A percentile compares a stretch with the other conserved stretches of the same genome.
phyloP scores from a whole-genome alignment of 352 stramenopile species.

The Globisporangium rhizosaccharum region DNA sequence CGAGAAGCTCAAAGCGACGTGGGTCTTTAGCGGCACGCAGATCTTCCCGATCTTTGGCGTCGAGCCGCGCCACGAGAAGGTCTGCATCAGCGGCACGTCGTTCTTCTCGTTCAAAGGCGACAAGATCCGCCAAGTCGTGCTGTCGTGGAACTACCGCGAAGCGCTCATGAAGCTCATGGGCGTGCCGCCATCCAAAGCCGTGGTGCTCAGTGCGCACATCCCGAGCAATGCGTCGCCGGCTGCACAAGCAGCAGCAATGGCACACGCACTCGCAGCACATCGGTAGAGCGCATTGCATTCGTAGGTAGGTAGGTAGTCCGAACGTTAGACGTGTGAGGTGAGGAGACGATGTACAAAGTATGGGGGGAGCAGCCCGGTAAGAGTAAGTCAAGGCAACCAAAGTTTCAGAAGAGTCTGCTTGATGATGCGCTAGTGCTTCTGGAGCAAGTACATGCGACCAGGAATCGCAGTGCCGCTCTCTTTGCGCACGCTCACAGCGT shows the following conservation, averaged over 20 bases:
- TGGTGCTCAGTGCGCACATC: constrained; percentile 18
- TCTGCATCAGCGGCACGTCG: constrained; percentile 69
- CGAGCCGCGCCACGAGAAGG: constrained; percentile 66
- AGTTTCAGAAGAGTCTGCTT: no score
- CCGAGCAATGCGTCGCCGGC: neutral
- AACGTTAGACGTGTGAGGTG: no score
- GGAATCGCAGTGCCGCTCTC: constrained; percentile 69
- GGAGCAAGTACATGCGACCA: constrained; percentile 57
- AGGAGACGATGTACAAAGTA: no score
- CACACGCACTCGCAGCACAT: no score
- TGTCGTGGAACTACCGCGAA: constrained; percentile 74
- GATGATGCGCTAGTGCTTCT: constrained; percentile 2
- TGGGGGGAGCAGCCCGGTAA: no score
- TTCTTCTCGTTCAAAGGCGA: constrained; percentile 79
- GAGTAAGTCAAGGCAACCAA: no score
- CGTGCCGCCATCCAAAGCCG: constrained; percentile 22
- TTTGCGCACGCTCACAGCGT: constrained; percentile 58
- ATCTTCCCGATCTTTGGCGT: constrained; percentile 72
- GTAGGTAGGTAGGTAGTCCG: no score
- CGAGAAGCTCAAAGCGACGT: constrained; percentile 69
- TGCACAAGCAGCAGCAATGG: constrained; percentile 3
- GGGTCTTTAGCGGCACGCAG: constrained; percentile 75
- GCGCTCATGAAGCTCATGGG: constrained; percentile 72
- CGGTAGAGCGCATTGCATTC: no score
- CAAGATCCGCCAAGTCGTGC: constrained; percentile 61